These are phyloP conservation scores for Aspergillus sp. DNA, from an alignment of 2,329 filamentous ascomycete species.

Conservation along the genomic window DNA sequence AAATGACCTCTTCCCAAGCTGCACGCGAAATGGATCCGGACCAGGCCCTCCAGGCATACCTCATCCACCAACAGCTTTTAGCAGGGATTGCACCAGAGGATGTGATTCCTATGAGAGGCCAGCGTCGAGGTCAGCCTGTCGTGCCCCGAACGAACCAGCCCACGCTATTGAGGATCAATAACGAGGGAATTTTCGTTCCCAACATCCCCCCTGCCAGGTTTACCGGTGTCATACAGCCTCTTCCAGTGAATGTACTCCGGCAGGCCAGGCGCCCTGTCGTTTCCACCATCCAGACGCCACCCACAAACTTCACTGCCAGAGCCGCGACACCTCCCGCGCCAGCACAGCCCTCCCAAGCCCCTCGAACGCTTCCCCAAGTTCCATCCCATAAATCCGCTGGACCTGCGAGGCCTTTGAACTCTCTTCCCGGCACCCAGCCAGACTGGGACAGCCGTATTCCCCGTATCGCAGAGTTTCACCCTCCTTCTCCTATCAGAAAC, in stretches of 20 bases:
- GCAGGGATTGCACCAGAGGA: slow-evolving; percentile 25
- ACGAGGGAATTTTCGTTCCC: slow-evolving; percentile 18
- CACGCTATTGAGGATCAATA: slow-evolving; percentile 18
- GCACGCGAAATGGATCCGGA: slow-evolving; percentile 1
- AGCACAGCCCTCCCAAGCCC: neutral
- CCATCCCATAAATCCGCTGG: neutral
- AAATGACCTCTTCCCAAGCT: no score
- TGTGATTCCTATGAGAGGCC: slow-evolving; percentile 18
- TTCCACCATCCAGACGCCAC: neutral
- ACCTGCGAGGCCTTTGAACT: neutral
- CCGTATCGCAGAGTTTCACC: neutral
- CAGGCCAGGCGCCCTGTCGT: neutral
- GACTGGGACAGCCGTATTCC: neutral
- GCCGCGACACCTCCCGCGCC: neutral
- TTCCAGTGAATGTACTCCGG: slow-evolving; percentile 2
- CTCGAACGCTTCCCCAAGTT: neutral
- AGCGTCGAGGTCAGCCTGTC: neutral
- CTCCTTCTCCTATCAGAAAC: neutral
- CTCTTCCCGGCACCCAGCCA: neutral
- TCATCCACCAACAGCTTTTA: slow-evolving; percentile 29
- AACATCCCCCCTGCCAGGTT: slow-evolving; percentile 21
- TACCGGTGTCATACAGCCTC: slow-evolving; percentile 14
- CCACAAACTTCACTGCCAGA: neutral
- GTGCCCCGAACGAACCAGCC: slow-evolving; percentile 7
- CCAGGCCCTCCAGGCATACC: slow-evolving; percentile 21